Evolutionary conservation across 1,284 basidiomycete species (phyloP), one percentile per base, ranked within the genome.

Genomic region (Cutaneotrichosporon mucoides): DNA sequence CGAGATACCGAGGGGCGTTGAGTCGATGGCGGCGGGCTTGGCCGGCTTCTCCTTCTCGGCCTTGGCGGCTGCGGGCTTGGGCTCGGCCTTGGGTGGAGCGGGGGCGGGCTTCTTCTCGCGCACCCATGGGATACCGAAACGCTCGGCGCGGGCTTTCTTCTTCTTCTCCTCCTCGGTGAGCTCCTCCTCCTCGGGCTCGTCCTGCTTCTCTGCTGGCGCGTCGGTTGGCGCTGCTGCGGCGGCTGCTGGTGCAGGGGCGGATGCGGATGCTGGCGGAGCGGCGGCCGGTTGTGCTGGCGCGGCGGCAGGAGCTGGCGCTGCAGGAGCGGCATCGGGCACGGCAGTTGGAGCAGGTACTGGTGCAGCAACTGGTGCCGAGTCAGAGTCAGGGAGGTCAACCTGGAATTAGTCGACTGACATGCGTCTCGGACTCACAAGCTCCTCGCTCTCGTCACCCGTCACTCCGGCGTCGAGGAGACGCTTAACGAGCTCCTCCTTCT

Each of bases 401-500:
- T 24, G 4, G 11, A 12, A 1, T 6, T 6, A 6, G 24, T 24
- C 24, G 24, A 24, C 24, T 24, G 24, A 24, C 24, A 24, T 24
- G 24, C 24, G 24, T 24, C 24, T 24, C 24, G 24, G 24, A 48
- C 46, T 49, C 47, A 70, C 69, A 7, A 68, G 62, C 50, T 70
- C 66, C 45, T 67, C 69, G 10, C 47, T 50, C 10, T 58, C 69
- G 12, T 62, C 68, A 16, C 60, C 49, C 11, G 49, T 53, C 24
- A 75, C 61, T 35, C 69, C 70, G 44, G 72, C 68, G n/a, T 75
- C 73, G 44, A 78, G 41, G 34, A 79, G 64, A 13, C 79, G 71
- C 41, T 78, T 72, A 60, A 80, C 63, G 8, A 80, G 66, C 24
- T 79, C 78, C 49, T 78, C 77, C 67, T 80, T 79, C 66, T 76